phyloP scores from a whole-genome alignment of 441 rosid species.

The Brassica balearica region DNA sequence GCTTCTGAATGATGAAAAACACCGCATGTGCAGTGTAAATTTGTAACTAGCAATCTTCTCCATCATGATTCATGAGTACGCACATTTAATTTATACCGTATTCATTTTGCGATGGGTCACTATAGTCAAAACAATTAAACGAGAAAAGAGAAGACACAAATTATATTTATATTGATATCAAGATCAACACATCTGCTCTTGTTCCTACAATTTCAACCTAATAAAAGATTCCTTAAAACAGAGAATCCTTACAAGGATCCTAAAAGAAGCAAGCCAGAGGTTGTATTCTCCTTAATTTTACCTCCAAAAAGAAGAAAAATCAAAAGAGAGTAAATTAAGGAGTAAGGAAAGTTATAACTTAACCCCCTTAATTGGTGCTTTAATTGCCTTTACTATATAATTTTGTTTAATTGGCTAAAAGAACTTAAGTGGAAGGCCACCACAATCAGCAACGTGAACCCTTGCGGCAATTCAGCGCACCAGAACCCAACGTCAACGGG shows the following conservation, averaged over 20 bases:
- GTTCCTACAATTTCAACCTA: slow-evolving; percentile 37
- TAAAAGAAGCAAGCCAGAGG: slow-evolving; percentile 41
- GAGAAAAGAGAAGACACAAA: not conserved
- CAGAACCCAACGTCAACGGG: slow-evolving; percentile 54
- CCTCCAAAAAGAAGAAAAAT: slow-evolving; percentile 3
- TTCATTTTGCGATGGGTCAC: not conserved
- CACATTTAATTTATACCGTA: not conserved
- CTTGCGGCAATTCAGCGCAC: slow-evolving; percentile 62
- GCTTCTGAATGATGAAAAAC: not conserved
- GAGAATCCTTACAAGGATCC: slow-evolving; percentile 34
- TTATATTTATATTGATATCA: slow-evolving; percentile 32
- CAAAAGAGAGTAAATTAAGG: slow-evolving; percentile 22
- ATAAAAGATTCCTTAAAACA: slow-evolving; percentile 36
- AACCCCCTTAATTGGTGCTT: slow-evolving; percentile 39
- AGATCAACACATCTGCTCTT: slow-evolving; percentile 48
- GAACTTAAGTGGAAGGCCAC: slow-evolving; percentile 10
- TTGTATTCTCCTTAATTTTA: slow-evolving; percentile 38
- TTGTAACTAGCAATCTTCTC: not conserved
- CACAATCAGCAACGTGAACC: slow-evolving; percentile 63
- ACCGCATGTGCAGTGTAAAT: not conserved
- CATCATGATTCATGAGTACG: not conserved
- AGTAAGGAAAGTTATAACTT: slow-evolving; percentile 14
- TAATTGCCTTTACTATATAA: slow-evolving; percentile 33
- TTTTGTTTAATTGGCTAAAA: slow-evolving; percentile 13
- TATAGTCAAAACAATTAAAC: not conserved